phyloP scores from a whole-genome alignment of 164 flowering plant species.

The Kalanchoe fedtschenkoi region DNA sequence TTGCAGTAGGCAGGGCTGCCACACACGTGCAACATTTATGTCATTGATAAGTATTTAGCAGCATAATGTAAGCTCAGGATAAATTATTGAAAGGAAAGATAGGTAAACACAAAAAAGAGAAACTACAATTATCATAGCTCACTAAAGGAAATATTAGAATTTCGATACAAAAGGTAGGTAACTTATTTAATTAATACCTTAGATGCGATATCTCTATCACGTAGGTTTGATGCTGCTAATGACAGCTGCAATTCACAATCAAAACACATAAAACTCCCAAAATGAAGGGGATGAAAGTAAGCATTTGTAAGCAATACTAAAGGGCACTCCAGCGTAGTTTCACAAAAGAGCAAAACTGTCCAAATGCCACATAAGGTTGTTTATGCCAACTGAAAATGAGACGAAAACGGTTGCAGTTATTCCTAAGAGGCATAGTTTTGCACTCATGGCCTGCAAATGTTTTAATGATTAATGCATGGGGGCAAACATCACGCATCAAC shows the following conservation, averaged over 20 bases:
- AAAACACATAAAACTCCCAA: slow-evolving; percentile 1
- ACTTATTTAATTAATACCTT: slow-evolving; percentile 27
- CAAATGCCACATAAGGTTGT: not conserved
- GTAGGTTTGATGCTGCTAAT: slow-evolving; percentile 52
- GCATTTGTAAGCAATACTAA: not conserved
- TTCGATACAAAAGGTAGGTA: not conserved
- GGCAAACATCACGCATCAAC: too few relatives aligned
- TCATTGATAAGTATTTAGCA: too few relatives aligned
- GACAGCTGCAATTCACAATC: slow-evolving; percentile 41
- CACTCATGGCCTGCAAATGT: too few relatives aligned
- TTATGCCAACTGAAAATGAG: too few relatives aligned
- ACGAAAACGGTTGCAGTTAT: too few relatives aligned
- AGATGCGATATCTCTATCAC: slow-evolving; percentile 50
- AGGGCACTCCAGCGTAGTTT: too few relatives aligned
- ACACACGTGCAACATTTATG: too few relatives aligned
- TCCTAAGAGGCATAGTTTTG: too few relatives aligned
- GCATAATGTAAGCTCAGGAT: too few relatives aligned
- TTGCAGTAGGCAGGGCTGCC: too few relatives aligned
- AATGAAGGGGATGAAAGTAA: not conserved
- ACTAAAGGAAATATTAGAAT: not conserved
- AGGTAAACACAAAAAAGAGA: not conserved
- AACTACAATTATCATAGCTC: not conserved
- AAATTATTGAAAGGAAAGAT: too few relatives aligned
- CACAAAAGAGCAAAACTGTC: not conserved
- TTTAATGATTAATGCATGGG: too few relatives aligned